These are phyloP conservation scores for Astrephomene gubernaculifera DNA, from an alignment of 139 green algal species.

Conservation along the genomic window DNA sequence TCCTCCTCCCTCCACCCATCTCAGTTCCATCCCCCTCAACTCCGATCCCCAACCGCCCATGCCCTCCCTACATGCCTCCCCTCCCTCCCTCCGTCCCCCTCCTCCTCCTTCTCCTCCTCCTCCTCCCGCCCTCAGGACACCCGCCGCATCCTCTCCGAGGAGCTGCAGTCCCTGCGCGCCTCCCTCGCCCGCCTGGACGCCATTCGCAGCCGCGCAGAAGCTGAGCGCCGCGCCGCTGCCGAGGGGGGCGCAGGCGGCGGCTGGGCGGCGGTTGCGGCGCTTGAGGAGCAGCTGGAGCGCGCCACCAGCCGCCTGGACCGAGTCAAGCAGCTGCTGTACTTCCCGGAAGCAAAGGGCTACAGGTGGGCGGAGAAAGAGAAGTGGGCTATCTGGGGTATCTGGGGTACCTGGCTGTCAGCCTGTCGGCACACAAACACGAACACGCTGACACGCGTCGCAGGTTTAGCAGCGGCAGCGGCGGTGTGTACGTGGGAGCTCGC, in stretches of 20 bases:
- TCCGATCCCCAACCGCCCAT: not conserved
- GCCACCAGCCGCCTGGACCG: conserved; percentile 65
- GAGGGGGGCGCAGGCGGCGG: conserved; percentile 31
- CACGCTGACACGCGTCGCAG: too few species aligned
- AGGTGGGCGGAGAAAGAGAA: conserved; percentile 50
- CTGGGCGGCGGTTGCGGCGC: conserved; percentile 42
- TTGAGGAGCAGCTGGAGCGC: conserved; percentile 66
- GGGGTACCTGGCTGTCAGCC: too few species aligned
- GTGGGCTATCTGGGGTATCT: too few species aligned
- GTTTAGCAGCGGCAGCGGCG: conserved; percentile 75
- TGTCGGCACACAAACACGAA: too few species aligned
- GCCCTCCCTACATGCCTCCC: not conserved
- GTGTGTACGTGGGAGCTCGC: conserved; percentile 78
- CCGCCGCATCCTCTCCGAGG: conserved; percentile 41
- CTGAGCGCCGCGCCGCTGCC: too few species aligned
- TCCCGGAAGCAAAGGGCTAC: conserved; percentile 76
- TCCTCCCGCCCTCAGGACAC: conserved; percentile 34
- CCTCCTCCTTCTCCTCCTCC: not conserved
- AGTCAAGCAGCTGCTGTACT: conserved; percentile 77
- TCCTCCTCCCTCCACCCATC: not conserved
- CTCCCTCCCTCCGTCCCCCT: not conserved
- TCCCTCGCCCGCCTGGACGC: conserved; percentile 43
- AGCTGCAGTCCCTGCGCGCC: conserved; percentile 39
- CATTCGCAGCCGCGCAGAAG: conserved; percentile 2
- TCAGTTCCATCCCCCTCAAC: not conserved